Evolutionary conservation across 768 basidiomycete genomes (phyloP), one percentile per base, ranked within the genome.

Genomic region (Amanita molliuscula): DNA sequence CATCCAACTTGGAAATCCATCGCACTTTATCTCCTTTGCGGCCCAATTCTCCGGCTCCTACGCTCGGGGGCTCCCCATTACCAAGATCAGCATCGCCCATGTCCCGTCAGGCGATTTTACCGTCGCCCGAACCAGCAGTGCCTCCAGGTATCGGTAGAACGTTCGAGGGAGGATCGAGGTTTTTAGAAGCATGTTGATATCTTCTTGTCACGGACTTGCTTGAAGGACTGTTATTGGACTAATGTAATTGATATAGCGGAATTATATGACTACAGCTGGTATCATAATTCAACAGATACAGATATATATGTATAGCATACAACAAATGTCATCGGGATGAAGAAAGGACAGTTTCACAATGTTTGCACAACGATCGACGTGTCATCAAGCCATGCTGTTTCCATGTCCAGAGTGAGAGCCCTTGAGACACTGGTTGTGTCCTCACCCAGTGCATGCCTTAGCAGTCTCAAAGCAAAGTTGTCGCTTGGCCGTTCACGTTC

Each of bases 311-410:
- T 29, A 29, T 31, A 31, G 29, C 10, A 31, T 16, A 43, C 23
- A 43, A 16, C 10, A 28, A 43, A n/a, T 3, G 28, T 43, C 25
- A 6, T 41, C 18, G 6, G 3, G 6, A 25, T 15, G 15, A 18
- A 20, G 13, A 2, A 38, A 29, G 26, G 47, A n/a, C 7, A 47
- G 29, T 25, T 46, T 73, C 61, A 81, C 31, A 82, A 61, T 36
- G 72, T 75, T 53, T 80, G 79, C 49, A 84, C 81, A 50, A 84
- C 70, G 51, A 84, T 75, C 7, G 80, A 70, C 7, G 82, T 78
- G 61, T 84, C 82, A 54, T 84, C 82, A 53, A 84, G 69, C 81
- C 82, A 84, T 15, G 77, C 73, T 36, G 65, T 66, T 50, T 80
- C 77, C 75, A 81, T 73, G 57, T 84, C 78, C 58, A 83, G 62